phyloP scores from a whole-genome alignment of 2,329 filamentous ascomycete species.

The Xylariaceae sp. region DNA sequence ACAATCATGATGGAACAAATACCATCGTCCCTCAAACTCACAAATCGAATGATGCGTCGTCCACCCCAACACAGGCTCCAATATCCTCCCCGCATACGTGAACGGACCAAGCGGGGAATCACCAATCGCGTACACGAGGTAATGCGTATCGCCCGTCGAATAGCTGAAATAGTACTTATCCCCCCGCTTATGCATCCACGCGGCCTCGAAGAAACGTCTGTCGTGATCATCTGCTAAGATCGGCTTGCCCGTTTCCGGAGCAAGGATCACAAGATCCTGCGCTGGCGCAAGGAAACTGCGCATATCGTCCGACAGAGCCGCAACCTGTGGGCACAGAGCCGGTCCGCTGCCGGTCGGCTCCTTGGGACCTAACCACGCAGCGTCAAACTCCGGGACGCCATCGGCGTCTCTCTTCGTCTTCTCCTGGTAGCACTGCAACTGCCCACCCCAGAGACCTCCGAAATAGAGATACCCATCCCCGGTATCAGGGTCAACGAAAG shows the following conservation, averaged over 20 bases:
- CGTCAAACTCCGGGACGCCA: slow-evolving; percentile 46
- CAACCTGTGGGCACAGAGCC: slow-evolving; percentile 64
- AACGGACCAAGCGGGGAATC: slow-evolving; percentile 65
- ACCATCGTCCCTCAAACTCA: slow-evolving; percentile 67
- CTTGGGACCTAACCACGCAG: slow-evolving; percentile 48
- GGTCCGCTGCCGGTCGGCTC: slow-evolving; percentile 54
- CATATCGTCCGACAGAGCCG: slow-evolving; percentile 61
- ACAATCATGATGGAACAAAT: slow-evolving; percentile 71
- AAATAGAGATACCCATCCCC: slow-evolving; percentile 65
- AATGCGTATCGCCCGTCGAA: slow-evolving; percentile 74
- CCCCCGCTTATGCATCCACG: slow-evolving; percentile 70
- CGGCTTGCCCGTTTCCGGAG: slow-evolving; percentile 53
- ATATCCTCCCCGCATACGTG: slow-evolving; percentile 62
- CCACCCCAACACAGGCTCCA: slow-evolving; percentile 75
- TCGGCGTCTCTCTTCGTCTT: slow-evolving; percentile 26
- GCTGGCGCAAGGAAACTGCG: slow-evolving; percentile 51
- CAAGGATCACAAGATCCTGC: slow-evolving; percentile 59
- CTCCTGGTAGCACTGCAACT: slow-evolving; percentile 68
- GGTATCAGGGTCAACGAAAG: slow-evolving; percentile 63
- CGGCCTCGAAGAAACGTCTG: slow-evolving; percentile 72
- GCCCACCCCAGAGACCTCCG: slow-evolving; percentile 74
- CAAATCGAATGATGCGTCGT: slow-evolving; percentile 77
- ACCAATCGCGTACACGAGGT: slow-evolving; percentile 62
- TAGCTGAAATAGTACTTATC: slow-evolving; percentile 71
- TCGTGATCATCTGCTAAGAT: slow-evolving; percentile 65